These are phyloP conservation scores for Solanum clarkiae DNA, from an alignment of 257 asterid genomes.

Conservation along the genomic window DNA sequence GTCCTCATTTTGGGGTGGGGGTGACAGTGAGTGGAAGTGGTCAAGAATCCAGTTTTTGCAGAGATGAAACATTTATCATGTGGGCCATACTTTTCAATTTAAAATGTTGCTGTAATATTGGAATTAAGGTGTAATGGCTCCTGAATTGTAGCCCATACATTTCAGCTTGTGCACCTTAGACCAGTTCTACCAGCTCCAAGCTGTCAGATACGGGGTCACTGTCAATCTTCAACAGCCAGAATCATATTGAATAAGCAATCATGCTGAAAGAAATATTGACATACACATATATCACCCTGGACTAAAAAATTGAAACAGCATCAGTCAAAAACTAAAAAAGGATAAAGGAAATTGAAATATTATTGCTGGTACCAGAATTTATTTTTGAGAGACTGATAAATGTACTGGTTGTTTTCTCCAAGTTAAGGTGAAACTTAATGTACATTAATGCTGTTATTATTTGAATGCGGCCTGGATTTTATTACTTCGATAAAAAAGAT, in stretches of 20 bases:
- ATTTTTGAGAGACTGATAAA: not conserved
- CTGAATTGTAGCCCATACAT: not conserved
- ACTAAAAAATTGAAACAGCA: not conserved
- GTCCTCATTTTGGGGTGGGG: not conserved
- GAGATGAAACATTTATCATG: not conserved
- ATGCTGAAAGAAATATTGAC: not conserved
- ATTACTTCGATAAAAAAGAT: not conserved
- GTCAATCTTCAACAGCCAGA: not conserved
- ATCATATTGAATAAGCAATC: not conserved
- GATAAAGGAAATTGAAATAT: not conserved
- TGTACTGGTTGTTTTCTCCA: not conserved
- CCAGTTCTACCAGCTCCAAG: not conserved
- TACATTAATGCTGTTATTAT: not conserved
- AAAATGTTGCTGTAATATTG: not conserved
- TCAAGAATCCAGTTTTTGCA: not conserved
- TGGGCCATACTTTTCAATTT: not conserved
- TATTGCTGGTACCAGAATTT: not conserved
- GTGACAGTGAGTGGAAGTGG: not conserved
- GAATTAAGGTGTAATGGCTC: not conserved
- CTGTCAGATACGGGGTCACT: not conserved
- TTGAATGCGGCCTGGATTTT: not conserved
- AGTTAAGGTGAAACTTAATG: not conserved
- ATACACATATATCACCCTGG: not conserved
- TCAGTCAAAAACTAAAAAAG: not conserved
- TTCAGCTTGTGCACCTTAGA: not conserved